Percentiles rank a stretch among this genome's conserved stretches.
Evolutionary conservation across 2,329 filamentous ascomycete species (phyloP).

Genomic region (Aspergillus neotritici): DNA sequence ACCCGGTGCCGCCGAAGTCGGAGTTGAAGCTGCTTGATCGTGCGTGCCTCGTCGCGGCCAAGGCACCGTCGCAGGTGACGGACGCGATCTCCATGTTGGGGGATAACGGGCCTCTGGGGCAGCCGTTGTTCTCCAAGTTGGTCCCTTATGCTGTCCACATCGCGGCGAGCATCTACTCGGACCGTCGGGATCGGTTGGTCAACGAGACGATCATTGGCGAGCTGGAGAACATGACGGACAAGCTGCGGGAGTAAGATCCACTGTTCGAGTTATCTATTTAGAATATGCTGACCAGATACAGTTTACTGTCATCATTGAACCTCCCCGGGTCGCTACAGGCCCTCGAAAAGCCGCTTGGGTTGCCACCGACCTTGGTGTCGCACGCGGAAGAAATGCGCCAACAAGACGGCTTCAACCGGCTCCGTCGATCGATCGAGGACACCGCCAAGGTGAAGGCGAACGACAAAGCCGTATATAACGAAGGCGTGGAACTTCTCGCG

Average conservation of each 20-base stretch:
- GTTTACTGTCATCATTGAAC: slow-evolving; percentile 70
- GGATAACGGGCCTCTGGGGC: slow-evolving; percentile 72
- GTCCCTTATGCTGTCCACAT: slow-evolving; percentile 95
- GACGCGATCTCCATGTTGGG: slow-evolving; percentile 76
- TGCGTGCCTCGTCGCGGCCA: slow-evolving; percentile 78
- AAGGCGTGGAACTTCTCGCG: slow-evolving; percentile 71
- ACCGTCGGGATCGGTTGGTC: slow-evolving; percentile 81
- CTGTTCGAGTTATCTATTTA: neutral
- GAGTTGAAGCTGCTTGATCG: slow-evolving; percentile 81
- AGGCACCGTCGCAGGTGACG: slow-evolving; percentile 73
- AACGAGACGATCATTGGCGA: slow-evolving; percentile 82
- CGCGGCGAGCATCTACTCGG: slow-evolving; percentile 90
- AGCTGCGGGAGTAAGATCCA: slow-evolving; percentile 60
- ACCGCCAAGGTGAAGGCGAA: slow-evolving; percentile 82
- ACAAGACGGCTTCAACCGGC: slow-evolving; percentile 72
- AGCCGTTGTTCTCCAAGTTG: slow-evolving; percentile 79
- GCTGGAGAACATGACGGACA: slow-evolving; percentile 72
- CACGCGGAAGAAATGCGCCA: slow-evolving; percentile 93
- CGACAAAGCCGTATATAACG: slow-evolving; percentile 72
- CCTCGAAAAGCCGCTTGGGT: slow-evolving; percentile 84
- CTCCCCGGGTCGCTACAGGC: slow-evolving; percentile 90
- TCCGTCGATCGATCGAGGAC: slow-evolving; percentile 77
- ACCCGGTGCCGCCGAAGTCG: slow-evolving; percentile 77
- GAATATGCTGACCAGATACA: slow-evolving; percentile 18
- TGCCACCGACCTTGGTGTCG: slow-evolving; percentile 77